Evolutionary conservation across 192 early-diverging fungal species (phyloP).

Genomic region (Coemansia sp.): DNA sequence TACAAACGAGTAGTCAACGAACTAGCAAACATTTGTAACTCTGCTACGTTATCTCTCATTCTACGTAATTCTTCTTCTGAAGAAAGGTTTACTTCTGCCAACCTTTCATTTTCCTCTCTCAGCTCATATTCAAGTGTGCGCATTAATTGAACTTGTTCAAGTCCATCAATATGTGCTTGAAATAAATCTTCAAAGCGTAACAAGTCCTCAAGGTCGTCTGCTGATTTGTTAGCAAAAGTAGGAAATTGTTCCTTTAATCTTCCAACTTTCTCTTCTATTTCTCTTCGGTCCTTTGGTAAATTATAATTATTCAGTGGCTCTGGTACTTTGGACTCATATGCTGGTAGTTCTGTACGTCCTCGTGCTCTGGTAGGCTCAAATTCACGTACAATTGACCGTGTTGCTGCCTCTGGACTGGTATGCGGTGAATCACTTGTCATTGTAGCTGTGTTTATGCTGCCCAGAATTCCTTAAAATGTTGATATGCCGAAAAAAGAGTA

Average conservation of each 20-base stretch:
- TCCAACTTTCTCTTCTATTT: slow-evolving; percentile 30
- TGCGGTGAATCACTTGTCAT: slow-evolving; percentile 5
- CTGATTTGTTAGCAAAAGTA: slow-evolving; percentile 57
- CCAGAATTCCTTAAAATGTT: background rate
- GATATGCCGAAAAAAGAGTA: background rate
- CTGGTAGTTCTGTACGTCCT: slow-evolving; percentile 10
- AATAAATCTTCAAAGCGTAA: slow-evolving; percentile 55
- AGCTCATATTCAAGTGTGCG: slow-evolving; percentile 54
- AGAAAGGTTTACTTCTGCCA: slow-evolving; percentile 49
- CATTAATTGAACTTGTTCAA: slow-evolving; percentile 57
- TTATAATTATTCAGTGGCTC: slow-evolving; percentile 56
- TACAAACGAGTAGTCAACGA: slow-evolving; percentile 52
- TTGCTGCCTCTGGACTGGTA: slow-evolving; percentile 2
- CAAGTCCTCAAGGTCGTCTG: slow-evolving; percentile 53
- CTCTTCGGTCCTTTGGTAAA: slow-evolving; percentile 19
- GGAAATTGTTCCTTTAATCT: slow-evolving; percentile 47
- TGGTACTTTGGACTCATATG: slow-evolving; percentile 40
- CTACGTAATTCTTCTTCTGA: slow-evolving; percentile 43
- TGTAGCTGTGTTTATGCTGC: background rate
- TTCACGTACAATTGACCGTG: slow-evolving; percentile 25
- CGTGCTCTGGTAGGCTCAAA: slow-evolving; percentile 18
- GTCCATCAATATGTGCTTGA: slow-evolving; percentile 54
- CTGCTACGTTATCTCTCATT: slow-evolving; percentile 50
- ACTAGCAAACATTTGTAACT: slow-evolving; percentile 52
- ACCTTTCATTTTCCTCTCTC: slow-evolving; percentile 47